Conservation (phyloP, 1,284 basidiomycete species). For the Phaffia rhodozyma region DNA sequence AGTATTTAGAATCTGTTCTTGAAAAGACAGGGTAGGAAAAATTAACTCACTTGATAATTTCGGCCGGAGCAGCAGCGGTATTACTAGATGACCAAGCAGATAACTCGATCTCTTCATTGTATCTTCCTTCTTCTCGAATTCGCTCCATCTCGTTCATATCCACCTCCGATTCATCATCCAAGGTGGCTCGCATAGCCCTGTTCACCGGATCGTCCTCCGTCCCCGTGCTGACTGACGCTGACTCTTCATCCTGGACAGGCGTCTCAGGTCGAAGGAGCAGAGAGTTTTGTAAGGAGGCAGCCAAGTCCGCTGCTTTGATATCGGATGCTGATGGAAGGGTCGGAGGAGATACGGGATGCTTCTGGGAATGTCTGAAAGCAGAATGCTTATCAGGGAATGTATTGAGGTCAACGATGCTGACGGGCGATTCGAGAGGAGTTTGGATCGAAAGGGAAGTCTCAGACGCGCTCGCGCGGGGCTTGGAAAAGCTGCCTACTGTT, state of each 20-base stretch:
- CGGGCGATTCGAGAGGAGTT: too few relatives aligned
- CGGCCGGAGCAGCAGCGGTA: constrained; percentile 2
- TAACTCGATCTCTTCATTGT: constrained; percentile 31
- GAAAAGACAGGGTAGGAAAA: constrained; percentile 19
- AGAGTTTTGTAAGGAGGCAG: too few relatives aligned
- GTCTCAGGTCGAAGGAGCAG: constrained; percentile 9
- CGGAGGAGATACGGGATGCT: too few relatives aligned
- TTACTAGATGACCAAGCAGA: neutral
- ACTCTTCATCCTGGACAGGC: constrained; percentile 40
- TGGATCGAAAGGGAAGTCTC: too few relatives aligned
- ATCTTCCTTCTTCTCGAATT: constrained; percentile 23
- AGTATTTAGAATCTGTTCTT: constrained; percentile 1
- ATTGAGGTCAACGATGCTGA: too few relatives aligned
- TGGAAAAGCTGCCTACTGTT: too few relatives aligned
- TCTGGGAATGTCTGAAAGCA: too few relatives aligned
- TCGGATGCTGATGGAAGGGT: too few relatives aligned
- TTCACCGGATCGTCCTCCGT: constrained; percentile 72
- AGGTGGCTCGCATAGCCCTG: constrained; percentile 56
- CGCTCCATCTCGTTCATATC: constrained; percentile 43
- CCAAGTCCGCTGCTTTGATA: too few relatives aligned
- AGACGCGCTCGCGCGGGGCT: too few relatives aligned
- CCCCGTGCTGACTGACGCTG: constrained; percentile 52
- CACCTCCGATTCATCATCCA: constrained; percentile 45
- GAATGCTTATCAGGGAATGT: too few relatives aligned
- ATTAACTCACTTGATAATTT: constrained; percentile 8